These are phyloP conservation scores for Pichia nakasei DNA, from an alignment of 805 yeast species.

Conservation along the genomic window DNA sequence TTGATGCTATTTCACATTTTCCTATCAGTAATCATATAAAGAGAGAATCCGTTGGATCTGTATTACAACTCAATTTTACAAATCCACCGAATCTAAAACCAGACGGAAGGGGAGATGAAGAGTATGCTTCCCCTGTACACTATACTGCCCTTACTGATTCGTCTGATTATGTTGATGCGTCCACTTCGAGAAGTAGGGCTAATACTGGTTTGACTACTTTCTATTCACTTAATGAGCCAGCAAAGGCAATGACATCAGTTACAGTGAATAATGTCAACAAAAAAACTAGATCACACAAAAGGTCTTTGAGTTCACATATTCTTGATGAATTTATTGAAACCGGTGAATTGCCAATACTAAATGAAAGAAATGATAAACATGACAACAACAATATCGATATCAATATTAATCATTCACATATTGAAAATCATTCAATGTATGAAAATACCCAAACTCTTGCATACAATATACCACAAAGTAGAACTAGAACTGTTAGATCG, in stretches of 20 bases:
- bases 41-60: constrained; percentile 6
- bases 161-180: neutral
- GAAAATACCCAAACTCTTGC: constrained; percentile 8
- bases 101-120: neutral
- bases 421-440: constrained; percentile 18
- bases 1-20: constrained; percentile 7
- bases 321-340: constrained; percentile 24
- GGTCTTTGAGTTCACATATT: constrained; percentile 18
- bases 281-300: constrained; percentile 15
- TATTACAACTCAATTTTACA: constrained; percentile 5
- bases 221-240: constrained; percentile 17
- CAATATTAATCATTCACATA: neutral
- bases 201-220: constrained; percentile 4
- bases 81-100: neutral
- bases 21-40: neutral
- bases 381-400: neutral
- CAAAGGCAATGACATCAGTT: constrained; percentile 12
- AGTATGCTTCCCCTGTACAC: neutral
- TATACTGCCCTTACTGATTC: neutral
- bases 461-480: constrained; percentile 9
- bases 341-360: constrained; percentile 15
- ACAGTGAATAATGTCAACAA: constrained; percentile 10
- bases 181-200: neutral
- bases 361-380: constrained; percentile 1
- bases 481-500: neutral